These are phyloP conservation scores for Spirogloea muscicola DNA, from an alignment of 139 green algal species.

Conservation along the genomic window DNA sequence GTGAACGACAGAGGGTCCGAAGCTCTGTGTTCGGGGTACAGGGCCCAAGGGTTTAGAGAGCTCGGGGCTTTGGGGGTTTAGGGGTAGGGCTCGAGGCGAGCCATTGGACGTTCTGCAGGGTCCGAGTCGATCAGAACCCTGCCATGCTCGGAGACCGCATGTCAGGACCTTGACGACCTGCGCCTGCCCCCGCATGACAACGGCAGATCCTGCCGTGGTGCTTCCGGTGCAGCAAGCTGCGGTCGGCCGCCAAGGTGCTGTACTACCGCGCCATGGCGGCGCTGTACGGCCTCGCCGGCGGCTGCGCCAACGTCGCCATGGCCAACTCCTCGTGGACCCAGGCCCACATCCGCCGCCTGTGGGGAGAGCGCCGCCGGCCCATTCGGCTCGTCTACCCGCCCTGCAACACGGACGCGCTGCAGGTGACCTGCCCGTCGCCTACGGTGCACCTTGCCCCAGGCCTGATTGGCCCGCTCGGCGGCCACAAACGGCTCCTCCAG, in stretches of 20 bases:
- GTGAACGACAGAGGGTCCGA: no score
- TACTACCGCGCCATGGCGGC: constrained; percentile 81
- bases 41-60: no score
- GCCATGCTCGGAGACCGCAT: neutral
- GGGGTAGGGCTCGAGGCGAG: neutral
- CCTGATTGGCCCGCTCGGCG: no score
- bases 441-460: no score
- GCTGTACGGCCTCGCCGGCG: constrained; percentile 63
- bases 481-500: no score
- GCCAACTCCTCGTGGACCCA: constrained; percentile 93
- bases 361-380: constrained; percentile 49
- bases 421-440: constrained; percentile 30
- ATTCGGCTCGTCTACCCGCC: constrained; percentile 76
- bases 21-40: no score
- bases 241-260: constrained; percentile 64
- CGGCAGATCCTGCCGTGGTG: neutral
- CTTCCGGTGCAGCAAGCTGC: constrained; percentile 4
- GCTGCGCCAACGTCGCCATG: constrained; percentile 58
- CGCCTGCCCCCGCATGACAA: neutral
- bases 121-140: neutral
- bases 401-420: constrained; percentile 71
- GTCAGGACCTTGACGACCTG: neutral
- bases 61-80: neutral
- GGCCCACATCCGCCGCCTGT: constrained; percentile 78
- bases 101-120: neutral